Percentiles rank a stretch among this genome's conserved stretches.
These are phyloP conservation scores for Metarhizium anisopliae DNA, from an alignment of 2,329 filamentous ascomycete species.

Conservation along the genomic window DNA sequence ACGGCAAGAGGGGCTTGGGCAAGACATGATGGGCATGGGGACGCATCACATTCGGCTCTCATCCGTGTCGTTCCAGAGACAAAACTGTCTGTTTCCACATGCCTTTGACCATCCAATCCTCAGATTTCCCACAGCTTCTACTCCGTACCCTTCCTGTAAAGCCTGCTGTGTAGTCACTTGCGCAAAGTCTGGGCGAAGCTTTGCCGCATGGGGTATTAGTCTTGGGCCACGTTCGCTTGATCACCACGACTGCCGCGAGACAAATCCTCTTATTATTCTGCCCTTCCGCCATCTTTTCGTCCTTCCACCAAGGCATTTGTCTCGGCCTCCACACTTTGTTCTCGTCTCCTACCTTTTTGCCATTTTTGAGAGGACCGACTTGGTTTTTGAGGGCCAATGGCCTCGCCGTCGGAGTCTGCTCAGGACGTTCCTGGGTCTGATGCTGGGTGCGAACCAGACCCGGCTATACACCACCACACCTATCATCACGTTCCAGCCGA, in stretches of 20 bases:
- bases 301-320: not conserved
- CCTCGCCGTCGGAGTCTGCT: constrained; percentile 4
- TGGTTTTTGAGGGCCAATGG: not conserved
- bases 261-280: not conserved
- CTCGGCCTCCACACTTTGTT: constrained; percentile 1
- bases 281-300: not conserved
- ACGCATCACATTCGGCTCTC: not conserved
- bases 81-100: not conserved
- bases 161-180: not conserved
- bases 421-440: constrained; percentile 3
- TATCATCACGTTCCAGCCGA: not conserved
- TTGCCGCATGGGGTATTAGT: not conserved
- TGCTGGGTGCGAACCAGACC: not conserved
- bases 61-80: not conserved
- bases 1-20: not conserved
- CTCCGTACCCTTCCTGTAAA: not conserved
- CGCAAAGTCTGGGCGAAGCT: not conserved
- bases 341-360: not conserved
- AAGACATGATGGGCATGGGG: not conserved
- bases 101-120: not conserved
- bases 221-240: not conserved
- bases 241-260: not conserved
- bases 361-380: not conserved
- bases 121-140: not conserved
- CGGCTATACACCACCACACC: not conserved